phyloP scores from a whole-genome alignment of 164 flowering plant genomes.

The Vitis cinerea region DNA sequence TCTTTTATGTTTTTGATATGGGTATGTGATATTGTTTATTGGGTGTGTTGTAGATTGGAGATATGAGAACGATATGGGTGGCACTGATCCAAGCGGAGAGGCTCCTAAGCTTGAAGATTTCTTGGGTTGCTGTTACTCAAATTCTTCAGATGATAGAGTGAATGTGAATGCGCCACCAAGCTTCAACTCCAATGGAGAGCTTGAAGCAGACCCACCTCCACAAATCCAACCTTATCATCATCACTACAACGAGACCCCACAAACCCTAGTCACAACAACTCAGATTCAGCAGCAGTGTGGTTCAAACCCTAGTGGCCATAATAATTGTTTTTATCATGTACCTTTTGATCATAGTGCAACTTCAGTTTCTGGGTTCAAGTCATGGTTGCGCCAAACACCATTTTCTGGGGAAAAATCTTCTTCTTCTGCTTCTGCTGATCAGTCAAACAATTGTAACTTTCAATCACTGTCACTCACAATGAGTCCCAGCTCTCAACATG shows the following conservation, averaged over 20 bases:
- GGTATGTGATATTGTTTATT: background rate
- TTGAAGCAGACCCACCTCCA: conserved; percentile 15
- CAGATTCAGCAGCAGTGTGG: conserved; percentile 10
- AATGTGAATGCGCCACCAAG: conserved; percentile 51
- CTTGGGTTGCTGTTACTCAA: conserved; percentile 61
- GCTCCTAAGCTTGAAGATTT: conserved; percentile 81
- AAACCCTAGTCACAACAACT: conserved; percentile 18
- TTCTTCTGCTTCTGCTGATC: background rate
- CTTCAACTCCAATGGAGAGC: conserved; percentile 14
- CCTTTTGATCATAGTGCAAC: conserved; percentile 28
- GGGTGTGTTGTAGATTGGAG: conserved; percentile 43
- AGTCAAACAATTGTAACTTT: conserved; percentile 11
- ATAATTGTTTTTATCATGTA: conserved; percentile 19
- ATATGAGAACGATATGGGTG: conserved; percentile 33
- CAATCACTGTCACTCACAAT: conserved; percentile 50
- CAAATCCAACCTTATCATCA: conserved; percentile 13
- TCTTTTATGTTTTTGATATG: background rate
- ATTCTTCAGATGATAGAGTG: conserved; percentile 25
- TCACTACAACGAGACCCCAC: conserved; percentile 11
- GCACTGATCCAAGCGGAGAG: conserved; percentile 28
- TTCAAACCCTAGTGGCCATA: conserved; percentile 7
- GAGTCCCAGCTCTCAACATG: conserved; percentile 30
- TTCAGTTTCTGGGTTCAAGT: conserved; percentile 55
- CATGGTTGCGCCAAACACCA: conserved; percentile 56
- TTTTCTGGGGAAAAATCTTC: conserved; percentile 20